A percentile compares a stretch with the other conserved stretches of the same genome.
Conservation (phyloP, 306 rosid genomes). For the Glycyrrhiza uralensis region DNA sequence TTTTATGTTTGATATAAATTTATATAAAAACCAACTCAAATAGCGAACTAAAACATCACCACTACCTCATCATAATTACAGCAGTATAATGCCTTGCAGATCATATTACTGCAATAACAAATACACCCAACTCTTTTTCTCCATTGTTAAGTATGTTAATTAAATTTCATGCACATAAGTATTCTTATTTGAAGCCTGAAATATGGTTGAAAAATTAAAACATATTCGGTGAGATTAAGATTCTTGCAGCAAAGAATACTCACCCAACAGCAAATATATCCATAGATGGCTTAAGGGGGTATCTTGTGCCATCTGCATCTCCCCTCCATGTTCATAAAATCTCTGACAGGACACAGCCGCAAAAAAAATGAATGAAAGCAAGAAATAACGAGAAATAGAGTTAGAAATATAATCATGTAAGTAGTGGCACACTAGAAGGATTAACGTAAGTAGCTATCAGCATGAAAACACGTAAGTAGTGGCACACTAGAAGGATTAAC, state of each 20-base stretch:
- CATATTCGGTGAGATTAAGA: slow-evolving; percentile 12
- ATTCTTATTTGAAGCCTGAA: slow-evolving; percentile 10
- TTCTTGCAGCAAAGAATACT: slow-evolving; percentile 39
- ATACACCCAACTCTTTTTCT: not conserved
- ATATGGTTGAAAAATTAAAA: slow-evolving; percentile 13
- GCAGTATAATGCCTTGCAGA: not conserved
- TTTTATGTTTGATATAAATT: not conserved
- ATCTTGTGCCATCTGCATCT: slow-evolving; percentile 88
- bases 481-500: slow-evolving; percentile 5
- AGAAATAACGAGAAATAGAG: not conserved
- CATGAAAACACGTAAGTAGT: not conserved
- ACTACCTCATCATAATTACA: slow-evolving; percentile 16
- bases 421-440: not conserved
- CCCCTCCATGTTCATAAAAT: slow-evolving; percentile 97
- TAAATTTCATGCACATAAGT: not conserved
- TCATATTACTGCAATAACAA: slow-evolving; percentile 9
- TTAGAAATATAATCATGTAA: not conserved
- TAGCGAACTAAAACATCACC: slow-evolving; percentile 13
- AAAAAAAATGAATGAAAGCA: slow-evolving; percentile 15
- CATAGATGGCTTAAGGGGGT: slow-evolving; percentile 83
- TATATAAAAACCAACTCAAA: not conserved
- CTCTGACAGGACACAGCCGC: slow-evolving; percentile 49
- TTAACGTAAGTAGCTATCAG: no score
- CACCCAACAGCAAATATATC: slow-evolving; percentile 97
- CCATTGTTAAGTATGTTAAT: not conserved